A percentile compares a stretch with the other conserved stretches of the same genome.
Evolutionary conservation across 306 rosid species (phyloP).

Genomic region (Corylus avellana): DNA sequence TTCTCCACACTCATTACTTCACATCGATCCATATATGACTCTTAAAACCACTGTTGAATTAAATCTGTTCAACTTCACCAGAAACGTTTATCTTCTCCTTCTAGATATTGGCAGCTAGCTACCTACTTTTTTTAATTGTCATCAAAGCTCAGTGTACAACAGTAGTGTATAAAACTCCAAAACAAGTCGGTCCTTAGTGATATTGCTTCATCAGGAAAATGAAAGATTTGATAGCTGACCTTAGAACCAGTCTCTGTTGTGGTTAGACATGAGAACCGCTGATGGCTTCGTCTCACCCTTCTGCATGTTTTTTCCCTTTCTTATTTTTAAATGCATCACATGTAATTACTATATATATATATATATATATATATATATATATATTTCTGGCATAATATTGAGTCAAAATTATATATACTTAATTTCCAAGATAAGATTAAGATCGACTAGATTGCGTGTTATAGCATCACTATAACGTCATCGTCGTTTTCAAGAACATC

Average conservation of each 20-base stretch:
- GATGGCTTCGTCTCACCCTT: conserved; percentile 47
- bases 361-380: too few relatives aligned
- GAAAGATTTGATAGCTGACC: conserved; percentile 31
- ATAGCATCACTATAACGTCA: conserved; percentile 40
- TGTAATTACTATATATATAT: too few relatives aligned
- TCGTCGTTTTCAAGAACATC: neutral
- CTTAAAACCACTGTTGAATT: too few relatives aligned
- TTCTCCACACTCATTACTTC: too few relatives aligned
- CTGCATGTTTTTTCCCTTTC: neutral
- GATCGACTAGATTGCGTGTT: conserved; percentile 33
- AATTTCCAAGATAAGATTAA: conserved; percentile 10
- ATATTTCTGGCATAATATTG: neutral
- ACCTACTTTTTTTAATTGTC: too few relatives aligned
- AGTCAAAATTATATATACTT: neutral
- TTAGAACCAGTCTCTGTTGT: conserved; percentile 27
- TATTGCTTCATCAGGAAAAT: neutral
- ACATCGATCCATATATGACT: too few relatives aligned
- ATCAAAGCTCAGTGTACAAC: too few relatives aligned
- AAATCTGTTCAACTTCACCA: too few relatives aligned
- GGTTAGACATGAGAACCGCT: conserved; percentile 36
- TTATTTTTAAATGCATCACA: neutral
- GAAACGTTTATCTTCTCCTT: too few relatives aligned
- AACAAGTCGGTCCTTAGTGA: too few relatives aligned
- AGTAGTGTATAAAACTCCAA: too few relatives aligned
- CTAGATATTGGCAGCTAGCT: too few relatives aligned